Evolutionary conservation across 2,329 filamentous ascomycete genomes (phyloP).

Genomic region (Davidsoniella australis): DNA sequence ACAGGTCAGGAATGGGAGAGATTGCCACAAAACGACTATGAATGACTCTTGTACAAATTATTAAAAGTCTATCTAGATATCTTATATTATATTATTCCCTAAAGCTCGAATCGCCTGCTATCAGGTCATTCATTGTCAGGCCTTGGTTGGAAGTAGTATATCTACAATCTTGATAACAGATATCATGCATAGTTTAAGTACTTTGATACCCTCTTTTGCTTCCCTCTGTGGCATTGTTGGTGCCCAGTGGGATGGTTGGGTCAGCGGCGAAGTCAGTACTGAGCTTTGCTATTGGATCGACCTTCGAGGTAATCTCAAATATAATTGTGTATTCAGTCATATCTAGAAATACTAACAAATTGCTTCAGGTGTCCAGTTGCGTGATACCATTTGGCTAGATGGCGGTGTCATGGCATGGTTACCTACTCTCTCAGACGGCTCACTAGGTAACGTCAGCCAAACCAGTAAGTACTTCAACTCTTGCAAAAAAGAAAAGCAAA

Average conservation of each 20-base stretch:
- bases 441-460: conserved; percentile 15
- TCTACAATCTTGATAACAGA: neutral
- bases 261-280: conserved; percentile 33
- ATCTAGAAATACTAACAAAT: conserved; percentile 13
- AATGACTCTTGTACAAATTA: too few relatives aligned
- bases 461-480: conserved; percentile 25
- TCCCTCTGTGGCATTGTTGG: conserved; percentile 17
- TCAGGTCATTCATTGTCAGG: too few relatives aligned
- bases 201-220: conserved; percentile 12
- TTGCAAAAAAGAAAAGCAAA: too few relatives aligned
- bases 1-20: too few relatives aligned
- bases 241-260: conserved; percentile 32
- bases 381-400: conserved; percentile 48
- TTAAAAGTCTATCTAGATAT: too few relatives aligned
- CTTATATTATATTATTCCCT: too few relatives aligned
- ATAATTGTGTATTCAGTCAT: neutral
- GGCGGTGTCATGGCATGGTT: conserved; percentile 41
- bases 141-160: too few relatives aligned
- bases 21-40: too few relatives aligned
- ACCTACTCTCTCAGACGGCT: conserved; percentile 30
- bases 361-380: conserved; percentile 34
- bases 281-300: conserved; percentile 42
- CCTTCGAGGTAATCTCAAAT: conserved; percentile 22
- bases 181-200: neutral
- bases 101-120: too few relatives aligned